Percentiles rank a stretch among this genome's conserved stretches.
These are phyloP conservation scores for Rhynchospora breviuscula DNA, from an alignment of 176 grass and related monocot genomes.

Conservation along the genomic window DNA sequence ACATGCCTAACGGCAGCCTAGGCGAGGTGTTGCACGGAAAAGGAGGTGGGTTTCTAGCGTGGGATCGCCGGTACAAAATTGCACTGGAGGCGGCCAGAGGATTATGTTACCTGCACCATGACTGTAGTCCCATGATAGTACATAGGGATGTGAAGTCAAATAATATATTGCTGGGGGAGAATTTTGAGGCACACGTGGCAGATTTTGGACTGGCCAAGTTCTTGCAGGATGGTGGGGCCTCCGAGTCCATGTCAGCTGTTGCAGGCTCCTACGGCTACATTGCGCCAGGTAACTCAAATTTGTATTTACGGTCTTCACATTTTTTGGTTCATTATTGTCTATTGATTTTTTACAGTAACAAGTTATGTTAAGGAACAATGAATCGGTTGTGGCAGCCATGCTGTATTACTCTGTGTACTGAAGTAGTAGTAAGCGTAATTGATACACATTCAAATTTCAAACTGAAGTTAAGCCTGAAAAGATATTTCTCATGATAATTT, in stretches of 20 bases:
- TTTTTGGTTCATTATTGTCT: not conserved
- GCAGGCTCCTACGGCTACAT: constrained; percentile 99
- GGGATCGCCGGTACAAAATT: constrained; percentile 65
- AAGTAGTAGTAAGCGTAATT: not conserved
- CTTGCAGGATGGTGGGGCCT: constrained; percentile 33
- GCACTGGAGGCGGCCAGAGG: constrained; percentile 79
- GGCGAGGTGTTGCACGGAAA: constrained; percentile 73
- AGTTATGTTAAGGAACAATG: constrained; percentile 10
- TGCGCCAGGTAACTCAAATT: constrained; percentile 50
- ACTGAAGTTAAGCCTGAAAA: not conserved
- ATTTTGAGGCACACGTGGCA: constrained; percentile 83
- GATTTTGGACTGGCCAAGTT: constrained; percentile 99
- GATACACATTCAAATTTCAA: not conserved
- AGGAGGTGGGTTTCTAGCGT: constrained; percentile 52
- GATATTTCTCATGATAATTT: not conserved
- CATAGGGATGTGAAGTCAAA: constrained; percentile 99
- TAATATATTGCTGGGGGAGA: constrained; percentile 69
- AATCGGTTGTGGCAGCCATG: not conserved
- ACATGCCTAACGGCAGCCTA: constrained; percentile 78
- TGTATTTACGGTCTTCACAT: not conserved
- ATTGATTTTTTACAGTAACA: not conserved
- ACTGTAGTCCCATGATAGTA: constrained; percentile 79
- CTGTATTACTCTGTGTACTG: not conserved
- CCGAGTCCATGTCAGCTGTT: constrained; percentile 91
- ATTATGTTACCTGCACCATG: constrained; percentile 93